Percentiles rank a stretch among this genome's conserved stretches.
Conservation (phyloP, 2,329 filamentous ascomycete genomes). For the Leptodontidium sp. region DNA sequence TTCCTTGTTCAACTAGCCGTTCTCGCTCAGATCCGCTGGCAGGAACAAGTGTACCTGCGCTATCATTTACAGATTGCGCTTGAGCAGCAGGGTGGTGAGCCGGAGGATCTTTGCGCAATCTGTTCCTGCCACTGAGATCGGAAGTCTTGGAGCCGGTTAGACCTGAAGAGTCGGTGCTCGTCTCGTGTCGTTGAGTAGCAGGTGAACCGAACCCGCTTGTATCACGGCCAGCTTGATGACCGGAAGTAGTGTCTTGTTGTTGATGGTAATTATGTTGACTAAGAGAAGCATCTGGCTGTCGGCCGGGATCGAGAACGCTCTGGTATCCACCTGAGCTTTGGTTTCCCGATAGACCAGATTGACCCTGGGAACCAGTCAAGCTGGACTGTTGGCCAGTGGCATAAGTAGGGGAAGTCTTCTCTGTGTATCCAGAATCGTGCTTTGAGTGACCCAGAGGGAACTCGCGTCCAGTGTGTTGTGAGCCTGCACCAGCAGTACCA, state of each 20-base stretch:
- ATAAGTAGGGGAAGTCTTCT: background rate
- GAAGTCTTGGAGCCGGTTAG: slow-evolving; percentile 13
- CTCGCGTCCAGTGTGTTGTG: slow-evolving; percentile 21
- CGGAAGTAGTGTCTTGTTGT: slow-evolving; percentile 7
- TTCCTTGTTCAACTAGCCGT: slow-evolving; percentile 20
- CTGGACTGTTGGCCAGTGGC: slow-evolving; percentile 7
- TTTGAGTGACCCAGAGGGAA: slow-evolving; percentile 25
- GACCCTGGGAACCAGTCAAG: slow-evolving; percentile 4
- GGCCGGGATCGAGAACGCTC: background rate
- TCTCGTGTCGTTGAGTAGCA: background rate
- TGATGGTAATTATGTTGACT: background rate
- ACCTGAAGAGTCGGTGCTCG: background rate
- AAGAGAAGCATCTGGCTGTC: background rate
- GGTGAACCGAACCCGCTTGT: background rate
- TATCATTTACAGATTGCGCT: background rate
- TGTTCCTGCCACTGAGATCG: slow-evolving; percentile 32
- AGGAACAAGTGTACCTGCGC: slow-evolving; percentile 10
- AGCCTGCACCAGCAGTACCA: slow-evolving; percentile 14
- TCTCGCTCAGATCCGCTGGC: slow-evolving; percentile 21
- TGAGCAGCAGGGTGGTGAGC: slow-evolving; percentile 37
- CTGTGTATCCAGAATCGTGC: slow-evolving; percentile 11
- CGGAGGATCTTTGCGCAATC: slow-evolving; percentile 42
- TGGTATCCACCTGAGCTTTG: slow-evolving; percentile 9
- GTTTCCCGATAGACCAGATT: background rate
- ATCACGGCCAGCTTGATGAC: background rate